Conservation (phyloP, 441 rosid species). For the Corymbia citriodora region DNA sequence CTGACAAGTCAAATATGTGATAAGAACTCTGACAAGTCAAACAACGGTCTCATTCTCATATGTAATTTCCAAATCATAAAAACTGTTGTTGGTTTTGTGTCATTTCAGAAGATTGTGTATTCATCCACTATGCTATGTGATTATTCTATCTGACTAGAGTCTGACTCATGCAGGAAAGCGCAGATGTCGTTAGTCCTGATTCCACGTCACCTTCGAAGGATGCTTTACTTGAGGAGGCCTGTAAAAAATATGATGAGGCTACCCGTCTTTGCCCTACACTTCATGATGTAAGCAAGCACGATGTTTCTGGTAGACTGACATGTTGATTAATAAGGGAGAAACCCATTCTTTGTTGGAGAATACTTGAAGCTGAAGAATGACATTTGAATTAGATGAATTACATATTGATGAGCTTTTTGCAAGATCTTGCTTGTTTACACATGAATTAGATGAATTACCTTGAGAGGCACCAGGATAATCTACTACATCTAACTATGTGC, state of each 20-base stretch:
- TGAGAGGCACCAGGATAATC: neutral
- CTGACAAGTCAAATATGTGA: neutral
- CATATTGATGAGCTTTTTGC: neutral
- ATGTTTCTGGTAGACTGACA: neutral
- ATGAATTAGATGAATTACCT: neutral
- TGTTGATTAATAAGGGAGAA: neutral
- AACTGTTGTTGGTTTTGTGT: neutral
- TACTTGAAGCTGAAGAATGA: neutral
- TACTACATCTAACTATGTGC: neutral
- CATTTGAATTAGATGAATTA: neutral
- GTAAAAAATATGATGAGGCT: constrained; percentile 94
- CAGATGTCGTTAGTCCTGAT: constrained; percentile 88
- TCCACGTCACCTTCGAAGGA: constrained; percentile 96
- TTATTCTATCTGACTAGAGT: constrained; percentile 4
- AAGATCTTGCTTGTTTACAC: neutral
- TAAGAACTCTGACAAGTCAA: neutral
- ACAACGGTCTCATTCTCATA: no score
- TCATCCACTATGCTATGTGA: neutral
- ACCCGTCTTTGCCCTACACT: constrained; percentile 87
- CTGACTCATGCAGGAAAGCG: constrained; percentile 76
- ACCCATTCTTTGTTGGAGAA: neutral
- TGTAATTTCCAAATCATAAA: neutral
- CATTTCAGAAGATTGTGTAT: neutral
- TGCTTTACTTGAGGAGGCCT: constrained; percentile 96
- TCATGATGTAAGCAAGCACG: constrained; percentile 72